Percentiles rank a stretch among this genome's conserved stretches.
phyloP scores from a whole-genome alignment of 352 stramenopile genomes.

The Globisporangium uncinulatum region DNA sequence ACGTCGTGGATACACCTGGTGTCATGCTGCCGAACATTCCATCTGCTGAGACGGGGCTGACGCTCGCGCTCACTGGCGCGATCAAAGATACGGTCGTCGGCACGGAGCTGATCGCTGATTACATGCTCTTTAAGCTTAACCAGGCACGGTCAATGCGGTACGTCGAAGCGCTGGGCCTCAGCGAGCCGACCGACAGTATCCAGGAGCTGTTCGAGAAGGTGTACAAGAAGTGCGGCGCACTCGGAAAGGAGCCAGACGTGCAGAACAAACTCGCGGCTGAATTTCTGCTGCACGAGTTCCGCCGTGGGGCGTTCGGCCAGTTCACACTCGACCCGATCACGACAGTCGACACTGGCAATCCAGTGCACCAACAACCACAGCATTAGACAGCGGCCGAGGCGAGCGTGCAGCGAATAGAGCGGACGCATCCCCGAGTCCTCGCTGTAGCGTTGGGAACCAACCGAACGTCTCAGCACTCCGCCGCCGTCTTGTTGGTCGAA shows the following conservation, averaged over 20 bases:
- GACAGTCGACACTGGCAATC: not conserved
- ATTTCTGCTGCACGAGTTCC: slow-evolving; percentile 72
- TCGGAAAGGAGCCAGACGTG: slow-evolving; percentile 76
- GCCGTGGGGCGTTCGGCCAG: slow-evolving; percentile 67
- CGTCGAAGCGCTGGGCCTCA: slow-evolving; percentile 62
- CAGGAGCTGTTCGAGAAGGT: slow-evolving; percentile 54
- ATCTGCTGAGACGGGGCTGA: slow-evolving; percentile 75
- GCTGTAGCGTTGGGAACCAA: no score
- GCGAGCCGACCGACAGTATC: slow-evolving; percentile 70
- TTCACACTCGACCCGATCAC: slow-evolving; percentile 73
- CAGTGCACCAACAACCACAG: not conserved
- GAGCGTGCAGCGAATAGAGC: not conserved
- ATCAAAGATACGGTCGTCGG: slow-evolving; percentile 87
- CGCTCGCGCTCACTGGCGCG: slow-evolving; percentile 75
- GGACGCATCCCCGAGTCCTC: no score
- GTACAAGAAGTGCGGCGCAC: slow-evolving; percentile 59
- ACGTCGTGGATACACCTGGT: slow-evolving; percentile 86
- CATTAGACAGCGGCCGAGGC: not conserved
- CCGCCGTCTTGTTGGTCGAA: no score
- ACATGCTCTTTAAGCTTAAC: slow-evolving; percentile 87
- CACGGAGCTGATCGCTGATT: slow-evolving; percentile 84
- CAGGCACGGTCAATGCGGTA: slow-evolving; percentile 74
- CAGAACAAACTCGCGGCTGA: slow-evolving; percentile 59
- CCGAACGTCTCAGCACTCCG: no score
- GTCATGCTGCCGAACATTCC: slow-evolving; percentile 86